Percentiles rank a stretch among this genome's conserved stretches.
These are phyloP conservation scores for Trichoderma aggressivum DNA, from an alignment of 2,329 filamentous ascomycete genomes.

Conservation along the genomic window DNA sequence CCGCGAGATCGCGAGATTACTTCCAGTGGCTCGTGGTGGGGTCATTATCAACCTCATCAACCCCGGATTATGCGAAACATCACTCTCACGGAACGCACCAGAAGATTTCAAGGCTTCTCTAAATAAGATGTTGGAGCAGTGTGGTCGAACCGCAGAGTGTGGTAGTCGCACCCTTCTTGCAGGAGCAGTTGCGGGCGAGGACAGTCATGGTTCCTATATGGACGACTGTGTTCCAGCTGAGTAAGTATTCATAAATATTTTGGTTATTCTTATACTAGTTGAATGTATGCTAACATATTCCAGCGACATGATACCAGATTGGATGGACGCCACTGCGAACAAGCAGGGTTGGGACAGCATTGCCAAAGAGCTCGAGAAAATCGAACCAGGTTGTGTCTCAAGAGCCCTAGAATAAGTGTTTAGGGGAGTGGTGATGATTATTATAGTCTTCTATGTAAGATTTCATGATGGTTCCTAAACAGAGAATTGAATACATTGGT, in stretches of 20 bases:
- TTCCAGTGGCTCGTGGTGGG: constrained; percentile 25
- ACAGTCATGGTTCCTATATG: constrained; percentile 29
- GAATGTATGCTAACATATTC: neutral
- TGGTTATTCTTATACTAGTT: neutral
- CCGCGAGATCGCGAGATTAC: constrained; percentile 28
- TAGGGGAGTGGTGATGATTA: neutral
- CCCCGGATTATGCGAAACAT: constrained; percentile 30
- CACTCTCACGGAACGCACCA: constrained; percentile 12
- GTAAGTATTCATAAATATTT: constrained; percentile 21
- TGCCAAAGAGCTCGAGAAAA: neutral
- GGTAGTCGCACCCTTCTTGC: constrained; percentile 31
- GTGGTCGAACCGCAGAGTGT: constrained; percentile 27
- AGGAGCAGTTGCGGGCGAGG: constrained; percentile 24
- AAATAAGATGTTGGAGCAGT: neutral
- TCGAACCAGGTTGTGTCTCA: neutral
- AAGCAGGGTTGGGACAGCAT: neutral
- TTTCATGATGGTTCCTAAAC: neutral
- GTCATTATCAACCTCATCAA: constrained; percentile 32
- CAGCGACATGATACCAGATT: neutral
- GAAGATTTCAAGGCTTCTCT: neutral
- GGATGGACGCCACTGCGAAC: neutral
- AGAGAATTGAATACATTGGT: neutral
- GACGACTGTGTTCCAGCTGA: constrained; percentile 22
- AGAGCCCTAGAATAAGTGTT: neutral
- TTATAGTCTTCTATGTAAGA: neutral